Evolutionary conservation across 1,139 yeast species (phyloP).

Genomic region (Saccharomyces hybrid): DNA sequence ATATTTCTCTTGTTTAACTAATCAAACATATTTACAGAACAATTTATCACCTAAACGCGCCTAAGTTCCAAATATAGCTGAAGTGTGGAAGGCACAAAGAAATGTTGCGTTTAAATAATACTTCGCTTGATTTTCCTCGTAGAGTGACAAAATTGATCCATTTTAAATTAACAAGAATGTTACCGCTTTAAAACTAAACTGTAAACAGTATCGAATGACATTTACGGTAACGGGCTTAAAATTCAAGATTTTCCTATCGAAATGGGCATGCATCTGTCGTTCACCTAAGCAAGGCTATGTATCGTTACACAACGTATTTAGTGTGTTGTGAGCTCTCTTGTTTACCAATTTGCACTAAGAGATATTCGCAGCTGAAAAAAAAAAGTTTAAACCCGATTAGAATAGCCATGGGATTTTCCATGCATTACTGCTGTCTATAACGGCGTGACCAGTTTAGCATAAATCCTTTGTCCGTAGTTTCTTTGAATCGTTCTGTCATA

Average conservation of each 20-base stretch:
- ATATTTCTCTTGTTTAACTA: background rate
- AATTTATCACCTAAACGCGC: background rate
- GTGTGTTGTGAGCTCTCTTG: background rate
- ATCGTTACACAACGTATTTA: background rate
- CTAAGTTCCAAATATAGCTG: background rate
- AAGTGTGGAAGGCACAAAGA: background rate
- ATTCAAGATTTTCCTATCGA: background rate
- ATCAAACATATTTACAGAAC: background rate
- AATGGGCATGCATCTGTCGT: background rate
- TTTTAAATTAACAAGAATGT: background rate
- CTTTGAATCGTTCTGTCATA: background rate
- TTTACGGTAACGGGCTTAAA: background rate
- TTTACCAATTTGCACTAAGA: background rate
- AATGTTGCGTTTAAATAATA: background rate
- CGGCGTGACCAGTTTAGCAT: background rate
- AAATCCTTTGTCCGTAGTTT: background rate
- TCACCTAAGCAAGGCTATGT: background rate
- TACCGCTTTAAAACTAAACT: background rate
- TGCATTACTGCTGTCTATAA: background rate
- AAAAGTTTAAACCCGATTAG: background rate
- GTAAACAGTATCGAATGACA: background rate
- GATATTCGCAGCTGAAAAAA: background rate
- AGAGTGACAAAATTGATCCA: background rate
- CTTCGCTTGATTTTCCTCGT: background rate
- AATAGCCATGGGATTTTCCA: background rate